Conservation (phyloP, 2,329 filamentous ascomycete species). For the Karstenula rhodostoma region DNA sequence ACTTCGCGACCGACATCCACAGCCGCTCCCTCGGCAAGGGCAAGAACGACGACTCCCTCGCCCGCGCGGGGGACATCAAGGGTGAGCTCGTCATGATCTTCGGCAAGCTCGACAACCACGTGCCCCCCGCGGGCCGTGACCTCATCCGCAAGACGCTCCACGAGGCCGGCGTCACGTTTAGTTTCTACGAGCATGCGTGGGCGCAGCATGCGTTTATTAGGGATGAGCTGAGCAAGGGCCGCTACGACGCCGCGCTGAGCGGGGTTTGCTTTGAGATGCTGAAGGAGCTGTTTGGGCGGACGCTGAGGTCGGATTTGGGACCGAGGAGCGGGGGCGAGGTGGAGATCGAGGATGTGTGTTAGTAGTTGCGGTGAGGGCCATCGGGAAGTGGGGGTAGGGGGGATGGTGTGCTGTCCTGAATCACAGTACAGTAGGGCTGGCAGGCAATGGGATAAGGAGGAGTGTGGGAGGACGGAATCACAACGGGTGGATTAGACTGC, state of each 20-base stretch:
- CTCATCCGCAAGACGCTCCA: conserved; percentile 83
- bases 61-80: conserved; percentile 71
- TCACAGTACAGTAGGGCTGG: no score
- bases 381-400: neutral
- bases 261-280: conserved; percentile 92
- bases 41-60: conserved; percentile 69
- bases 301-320: conserved; percentile 81
- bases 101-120: conserved; percentile 89
- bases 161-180: conserved; percentile 76
- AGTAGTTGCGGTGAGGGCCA: neutral
- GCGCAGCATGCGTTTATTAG: conserved; percentile 95
- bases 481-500: no score
- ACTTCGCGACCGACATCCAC: conserved; percentile 94
- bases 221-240: conserved; percentile 91
- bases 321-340: conserved; percentile 67
- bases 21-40: conserved; percentile 75
- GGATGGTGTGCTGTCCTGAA: no score
- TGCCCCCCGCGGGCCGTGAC: conserved; percentile 82
- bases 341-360: conserved; percentile 76
- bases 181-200: conserved; percentile 90
- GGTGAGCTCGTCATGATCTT: conserved; percentile 90
- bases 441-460: no score
- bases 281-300: conserved; percentile 82
- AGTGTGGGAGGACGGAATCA: no score
- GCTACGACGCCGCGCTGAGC: conserved; percentile 86